Conservation (phyloP, 495 filamentous ascomycete species). For the Emericellopsis terricola region DNA sequence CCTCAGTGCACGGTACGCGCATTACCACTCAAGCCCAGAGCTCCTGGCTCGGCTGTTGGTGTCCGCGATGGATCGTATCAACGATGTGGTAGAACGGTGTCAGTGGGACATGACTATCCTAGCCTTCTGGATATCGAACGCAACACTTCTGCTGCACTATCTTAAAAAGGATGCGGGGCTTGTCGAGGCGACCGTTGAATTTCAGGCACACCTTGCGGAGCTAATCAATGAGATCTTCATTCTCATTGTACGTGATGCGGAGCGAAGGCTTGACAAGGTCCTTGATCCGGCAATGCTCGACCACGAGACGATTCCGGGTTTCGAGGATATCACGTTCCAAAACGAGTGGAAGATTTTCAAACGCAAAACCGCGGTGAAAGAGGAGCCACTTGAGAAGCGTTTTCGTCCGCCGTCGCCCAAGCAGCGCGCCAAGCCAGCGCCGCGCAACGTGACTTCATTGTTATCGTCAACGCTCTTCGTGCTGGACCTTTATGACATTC, state of each 20-base stretch:
- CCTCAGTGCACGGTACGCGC: constrained; percentile 85
- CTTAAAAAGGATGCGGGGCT: constrained; percentile 85
- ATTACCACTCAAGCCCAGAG: constrained; percentile 85
- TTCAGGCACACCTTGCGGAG: constrained; percentile 85
- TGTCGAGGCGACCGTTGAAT: constrained; percentile 64
- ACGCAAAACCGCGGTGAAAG: constrained; percentile 69
- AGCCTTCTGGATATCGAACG: constrained; percentile 98
- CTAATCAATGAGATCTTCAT: constrained; percentile 98
- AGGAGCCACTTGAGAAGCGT: constrained; percentile 75
- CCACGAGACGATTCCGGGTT: constrained; percentile 94
- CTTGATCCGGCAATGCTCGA: constrained; percentile 86
- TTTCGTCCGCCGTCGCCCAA: constrained; percentile 92
- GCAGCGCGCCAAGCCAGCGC: constrained; percentile 74
- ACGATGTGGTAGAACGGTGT: constrained; percentile 78
- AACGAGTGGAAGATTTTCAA: constrained; percentile 97
- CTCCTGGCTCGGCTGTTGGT: constrained; percentile 63
- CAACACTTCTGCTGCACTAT: constrained; percentile 85
- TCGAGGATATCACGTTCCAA: constrained; percentile 91
- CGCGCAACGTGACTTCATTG: constrained; percentile 91
- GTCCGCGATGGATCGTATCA: constrained; percentile 89
- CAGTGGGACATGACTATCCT: constrained; percentile 99
- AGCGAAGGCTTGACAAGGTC: constrained; percentile 90
- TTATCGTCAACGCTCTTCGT: constrained; percentile 95
- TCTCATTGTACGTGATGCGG: constrained; percentile 95
- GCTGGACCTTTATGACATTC: constrained; percentile 93